phyloP scores from a whole-genome alignment of 139 green algal genomes.

The Chlamydomonas schloesseri region DNA sequence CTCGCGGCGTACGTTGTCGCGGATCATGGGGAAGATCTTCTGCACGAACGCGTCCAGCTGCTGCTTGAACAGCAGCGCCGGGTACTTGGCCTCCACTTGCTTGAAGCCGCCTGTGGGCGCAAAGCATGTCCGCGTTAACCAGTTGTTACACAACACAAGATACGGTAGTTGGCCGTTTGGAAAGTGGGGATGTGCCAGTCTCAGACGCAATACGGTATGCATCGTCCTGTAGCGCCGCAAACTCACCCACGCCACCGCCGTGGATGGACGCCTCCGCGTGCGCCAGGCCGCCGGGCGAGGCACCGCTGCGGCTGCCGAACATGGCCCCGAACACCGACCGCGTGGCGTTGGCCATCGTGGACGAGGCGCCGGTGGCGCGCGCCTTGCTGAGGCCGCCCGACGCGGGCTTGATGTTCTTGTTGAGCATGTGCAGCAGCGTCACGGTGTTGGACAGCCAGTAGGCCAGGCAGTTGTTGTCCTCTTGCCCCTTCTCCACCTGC shows the following conservation, averaged over 20 bases:
- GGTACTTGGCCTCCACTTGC: slow-evolving; percentile 98
- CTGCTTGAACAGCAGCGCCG: slow-evolving; percentile 99
- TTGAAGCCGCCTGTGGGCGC: slow-evolving; percentile 65
- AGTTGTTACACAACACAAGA: not conserved
- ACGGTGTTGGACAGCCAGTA: slow-evolving; percentile 99
- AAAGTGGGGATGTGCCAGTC: too few relatives aligned
- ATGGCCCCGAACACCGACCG: slow-evolving; percentile 64
- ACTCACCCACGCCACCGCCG: slow-evolving; percentile 79
- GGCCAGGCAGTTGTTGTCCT: slow-evolving; percentile 89
- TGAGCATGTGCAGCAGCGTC: slow-evolving; percentile 95
- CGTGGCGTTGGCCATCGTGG: not conserved
- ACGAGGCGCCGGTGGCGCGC: slow-evolving; percentile 23
- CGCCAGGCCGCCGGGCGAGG: slow-evolving; percentile 33
- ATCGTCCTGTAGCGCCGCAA: too few relatives aligned
- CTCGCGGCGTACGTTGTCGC: slow-evolving; percentile 98
- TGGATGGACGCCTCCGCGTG: slow-evolving; percentile 86
- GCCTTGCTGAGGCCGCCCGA: slow-evolving; percentile 78
- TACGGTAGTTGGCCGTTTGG: too few relatives aligned
- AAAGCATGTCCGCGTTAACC: too few relatives aligned
- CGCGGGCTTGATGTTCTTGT: slow-evolving; percentile 94
- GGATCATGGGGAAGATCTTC: slow-evolving; percentile 98
- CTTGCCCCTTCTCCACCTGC: slow-evolving; percentile 88
- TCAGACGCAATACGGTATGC: too few relatives aligned
- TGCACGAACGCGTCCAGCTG: slow-evolving; percentile 98
- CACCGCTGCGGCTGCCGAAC: slow-evolving; percentile 48